Evolutionary conservation across 495 filamentous ascomycete species (phyloP).

Genomic region (Penicillium pulvis): DNA sequence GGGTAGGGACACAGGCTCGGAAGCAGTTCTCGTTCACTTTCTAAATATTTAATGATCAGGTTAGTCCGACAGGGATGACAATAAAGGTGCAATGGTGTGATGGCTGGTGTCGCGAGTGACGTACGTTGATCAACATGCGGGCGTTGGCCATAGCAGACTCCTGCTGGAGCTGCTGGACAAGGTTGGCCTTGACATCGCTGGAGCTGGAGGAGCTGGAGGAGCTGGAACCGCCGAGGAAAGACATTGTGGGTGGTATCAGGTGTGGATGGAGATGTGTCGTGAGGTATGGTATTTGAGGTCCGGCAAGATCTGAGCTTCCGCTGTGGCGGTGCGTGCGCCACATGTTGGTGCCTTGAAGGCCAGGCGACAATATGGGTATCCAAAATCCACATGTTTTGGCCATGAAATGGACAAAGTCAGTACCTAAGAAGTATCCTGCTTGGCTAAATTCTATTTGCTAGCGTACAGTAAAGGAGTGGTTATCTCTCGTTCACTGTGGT

Average conservation of each 20-base stretch:
- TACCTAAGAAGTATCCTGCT: no score
- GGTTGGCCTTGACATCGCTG: constrained; percentile 63
- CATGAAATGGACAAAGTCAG: no score
- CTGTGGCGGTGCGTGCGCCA: constrained; percentile 24
- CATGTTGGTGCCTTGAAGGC: not conserved
- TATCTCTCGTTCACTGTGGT: no score
- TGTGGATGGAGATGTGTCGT: constrained; percentile 5
- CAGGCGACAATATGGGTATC: not conserved
- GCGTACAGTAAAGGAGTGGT: no score
- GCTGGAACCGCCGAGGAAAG: constrained; percentile 41
- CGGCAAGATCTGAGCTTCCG: constrained; percentile 12
- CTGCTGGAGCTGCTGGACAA: constrained; percentile 74
- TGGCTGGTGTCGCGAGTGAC: constrained; percentile 16
- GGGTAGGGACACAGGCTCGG: constrained; percentile 86
- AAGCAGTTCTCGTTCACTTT: constrained; percentile 98
- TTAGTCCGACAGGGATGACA: not conserved
- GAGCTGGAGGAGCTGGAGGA: constrained; percentile 32
- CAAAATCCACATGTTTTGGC: no score
- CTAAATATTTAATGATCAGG: constrained; percentile 42
- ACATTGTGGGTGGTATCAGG: constrained; percentile 31
- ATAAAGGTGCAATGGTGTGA: not conserved
- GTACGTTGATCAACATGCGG: constrained; percentile 71
- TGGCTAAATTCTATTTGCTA: no score
- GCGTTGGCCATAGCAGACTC: constrained; percentile 77
- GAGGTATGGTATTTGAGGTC: not conserved